Base-by-base conservation (phyloP, 1,284 basidiomycete genomes). In the Papiliotrema laurentii region DNA sequence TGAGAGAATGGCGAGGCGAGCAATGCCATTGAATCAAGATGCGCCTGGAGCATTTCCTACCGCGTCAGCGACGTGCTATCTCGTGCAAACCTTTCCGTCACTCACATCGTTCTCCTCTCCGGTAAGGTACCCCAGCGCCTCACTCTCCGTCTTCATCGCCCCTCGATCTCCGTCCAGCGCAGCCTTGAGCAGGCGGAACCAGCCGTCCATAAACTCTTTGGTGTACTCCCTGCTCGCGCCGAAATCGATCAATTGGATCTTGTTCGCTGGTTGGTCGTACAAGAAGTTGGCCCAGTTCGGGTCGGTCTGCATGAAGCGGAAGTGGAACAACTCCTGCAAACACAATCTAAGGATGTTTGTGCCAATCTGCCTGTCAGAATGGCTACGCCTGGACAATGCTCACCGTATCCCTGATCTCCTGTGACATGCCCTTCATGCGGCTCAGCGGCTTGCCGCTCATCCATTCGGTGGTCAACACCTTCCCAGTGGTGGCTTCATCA, bases 241-340 rank as follows among this genome's bases (percentile, higher is more conserved):
- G 62, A 98, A 97, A 73, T 99, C 94, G 51, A 98, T 89, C 19
- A 99, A 78, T 61, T 91, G 88, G 44, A 97, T 78, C 82, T 59
- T 87, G 56, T 50, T 56, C 6, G 26, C 34, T 5, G 27, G 31
- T 9, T 56, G 66, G 71, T 93, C 87, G 83, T 86, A 97, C 25
- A 99, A 76, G 75, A 98, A 98, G 72, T 97, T 98, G 21, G 88
- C 89, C 88, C 89, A 97, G 68, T 99, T 98, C 1, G 96, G 94
- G 71, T 98, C 94, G 0, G 94, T 98, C 73, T 98, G 96, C 96
- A 98, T 97, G 40, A 87, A 76, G 22, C 88, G 79, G 76, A 93
- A 96, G 51, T 84, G 78, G 73, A 97, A 96, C 13, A 97, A 81
- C 69, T 98, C 94, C 50, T 81, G 83, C 35, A 98, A 76, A 63